phyloP scores from a whole-genome alignment of 2,329 filamentous ascomycete species.

The Penicillium olsonii region DNA sequence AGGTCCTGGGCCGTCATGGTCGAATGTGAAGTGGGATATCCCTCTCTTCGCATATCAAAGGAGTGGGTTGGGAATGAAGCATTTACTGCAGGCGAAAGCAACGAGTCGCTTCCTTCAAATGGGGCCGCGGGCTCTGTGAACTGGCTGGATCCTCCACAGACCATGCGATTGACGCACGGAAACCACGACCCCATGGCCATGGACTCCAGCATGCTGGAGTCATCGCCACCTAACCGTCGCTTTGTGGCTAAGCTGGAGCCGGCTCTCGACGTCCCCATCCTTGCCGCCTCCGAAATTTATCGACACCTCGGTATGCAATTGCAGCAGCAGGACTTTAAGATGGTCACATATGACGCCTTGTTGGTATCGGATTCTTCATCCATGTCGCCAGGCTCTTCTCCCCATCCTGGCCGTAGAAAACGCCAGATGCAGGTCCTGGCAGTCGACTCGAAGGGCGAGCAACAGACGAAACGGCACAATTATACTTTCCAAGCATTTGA shows the following conservation, averaged over 20 bases:
- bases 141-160: constrained; percentile 42
- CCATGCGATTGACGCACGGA: constrained; percentile 35
- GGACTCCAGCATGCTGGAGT: constrained; percentile 39
- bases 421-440: constrained; percentile 35
- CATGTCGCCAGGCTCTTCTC: constrained; percentile 22
- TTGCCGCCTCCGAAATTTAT: constrained; percentile 45
- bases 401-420: constrained; percentile 32
- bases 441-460: constrained; percentile 32
- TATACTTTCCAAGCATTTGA: constrained; percentile 48
- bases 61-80: constrained; percentile 44
- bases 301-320: constrained; percentile 42
- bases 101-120: constrained; percentile 24
- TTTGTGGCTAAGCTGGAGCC: constrained; percentile 48
- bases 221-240: constrained; percentile 44
- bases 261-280: constrained; percentile 44
- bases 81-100: constrained; percentile 31
- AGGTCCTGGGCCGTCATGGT: constrained; percentile 41
- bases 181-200: constrained; percentile 39
- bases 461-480: constrained; percentile 37
- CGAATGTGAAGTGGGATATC: constrained; percentile 49
- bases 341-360: constrained; percentile 41
- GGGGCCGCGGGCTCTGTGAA: constrained; percentile 34
- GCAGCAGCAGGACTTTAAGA: constrained; percentile 42
- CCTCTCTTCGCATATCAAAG: constrained; percentile 46
- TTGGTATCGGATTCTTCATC: constrained; percentile 36